These are phyloP conservation scores for Dimargaris verticillata DNA, from an alignment of 192 early-diverging fungal genomes.

Conservation along the genomic window DNA sequence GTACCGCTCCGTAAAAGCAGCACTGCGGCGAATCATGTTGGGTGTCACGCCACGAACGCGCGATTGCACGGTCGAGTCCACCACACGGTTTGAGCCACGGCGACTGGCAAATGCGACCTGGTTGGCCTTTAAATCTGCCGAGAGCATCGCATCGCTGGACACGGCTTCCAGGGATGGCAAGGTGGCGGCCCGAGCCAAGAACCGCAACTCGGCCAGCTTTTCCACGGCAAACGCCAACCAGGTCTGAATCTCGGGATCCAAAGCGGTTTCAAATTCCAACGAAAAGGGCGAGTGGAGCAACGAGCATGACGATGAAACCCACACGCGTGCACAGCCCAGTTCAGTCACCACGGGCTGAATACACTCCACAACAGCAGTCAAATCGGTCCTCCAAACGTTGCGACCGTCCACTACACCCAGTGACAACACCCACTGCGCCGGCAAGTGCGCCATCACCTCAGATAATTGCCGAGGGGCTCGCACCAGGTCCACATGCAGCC, in stretches of 20 bases:
- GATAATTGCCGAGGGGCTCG: slow-evolving; percentile 70
- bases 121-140: slow-evolving; percentile 50
- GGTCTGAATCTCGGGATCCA: slow-evolving; percentile 64
- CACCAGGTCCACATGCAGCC: slow-evolving; percentile 81
- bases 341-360: slow-evolving; percentile 47
- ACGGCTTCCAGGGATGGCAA: slow-evolving; percentile 22
- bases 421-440: slow-evolving; percentile 56
- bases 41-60: slow-evolving; percentile 46
- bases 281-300: slow-evolving; percentile 86
- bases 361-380: slow-evolving; percentile 47
- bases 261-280: slow-evolving; percentile 53
- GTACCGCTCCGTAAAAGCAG: slow-evolving; percentile 54
- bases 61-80: slow-evolving; percentile 64
- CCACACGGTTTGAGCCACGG: slow-evolving; percentile 61
- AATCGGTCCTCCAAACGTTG: slow-evolving; percentile 94
- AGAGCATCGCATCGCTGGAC: not conserved
- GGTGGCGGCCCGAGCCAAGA: slow-evolving; percentile 37
- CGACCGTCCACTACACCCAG: slow-evolving; percentile 89
- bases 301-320: slow-evolving; percentile 81
- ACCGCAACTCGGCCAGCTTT: slow-evolving; percentile 71
- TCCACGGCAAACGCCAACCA: slow-evolving; percentile 92
- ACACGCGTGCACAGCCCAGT: slow-evolving; percentile 55
- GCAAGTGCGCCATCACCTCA: slow-evolving; percentile 39
- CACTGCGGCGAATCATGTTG: slow-evolving; percentile 57
- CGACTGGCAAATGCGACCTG: slow-evolving; percentile 47